Conservation (phyloP, 23 red algal genomes). For the Gracilaria gracilis region DNA sequence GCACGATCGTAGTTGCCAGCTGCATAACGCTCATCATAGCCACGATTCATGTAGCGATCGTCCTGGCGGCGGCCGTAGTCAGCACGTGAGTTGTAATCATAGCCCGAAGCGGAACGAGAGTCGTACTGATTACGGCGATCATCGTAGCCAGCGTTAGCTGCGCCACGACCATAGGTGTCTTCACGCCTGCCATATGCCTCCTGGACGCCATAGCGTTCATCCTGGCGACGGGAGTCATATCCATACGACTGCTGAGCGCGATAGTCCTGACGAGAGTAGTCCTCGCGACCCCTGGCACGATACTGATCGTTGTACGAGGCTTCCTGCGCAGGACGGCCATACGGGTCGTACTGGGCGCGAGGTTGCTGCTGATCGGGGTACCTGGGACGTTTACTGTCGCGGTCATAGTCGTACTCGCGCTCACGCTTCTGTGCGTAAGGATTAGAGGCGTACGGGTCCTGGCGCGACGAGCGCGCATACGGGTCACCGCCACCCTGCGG, state of each 20-base stretch:
- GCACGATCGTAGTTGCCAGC: neutral
- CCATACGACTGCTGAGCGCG: conserved; percentile 21
- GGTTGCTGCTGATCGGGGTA: conserved; percentile 9
- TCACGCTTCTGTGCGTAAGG: conserved; percentile 19
- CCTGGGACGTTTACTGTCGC: conserved; percentile 31
- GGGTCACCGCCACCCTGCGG: conserved; percentile 16
- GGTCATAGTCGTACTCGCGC: conserved; percentile 38
- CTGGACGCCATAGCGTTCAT: neutral
- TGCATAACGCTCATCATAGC: conserved; percentile 35
- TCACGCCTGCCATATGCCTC: conserved; percentile 31
- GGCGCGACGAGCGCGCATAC: conserved; percentile 24
- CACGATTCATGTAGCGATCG: conserved; percentile 32
- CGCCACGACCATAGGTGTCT: conserved; percentile 31
- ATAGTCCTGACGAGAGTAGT: conserved; percentile 36
- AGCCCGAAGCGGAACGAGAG: conserved; percentile 15
- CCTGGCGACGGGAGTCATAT: conserved; percentile 20
- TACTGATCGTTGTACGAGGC: conserved; percentile 26
- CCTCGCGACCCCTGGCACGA: conserved; percentile 11
- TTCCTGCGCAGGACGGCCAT: conserved; percentile 20
- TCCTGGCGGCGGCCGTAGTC: conserved; percentile 32
- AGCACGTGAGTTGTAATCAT: conserved; percentile 28
- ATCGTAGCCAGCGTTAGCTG: neutral
- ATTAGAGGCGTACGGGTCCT: conserved; percentile 47
- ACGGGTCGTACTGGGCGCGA: conserved; percentile 19
- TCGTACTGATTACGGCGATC: conserved; percentile 36